These are phyloP conservation scores for Parathielavia appendiculata DNA, from an alignment of 495 filamentous ascomycete genomes.

Conservation along the genomic window DNA sequence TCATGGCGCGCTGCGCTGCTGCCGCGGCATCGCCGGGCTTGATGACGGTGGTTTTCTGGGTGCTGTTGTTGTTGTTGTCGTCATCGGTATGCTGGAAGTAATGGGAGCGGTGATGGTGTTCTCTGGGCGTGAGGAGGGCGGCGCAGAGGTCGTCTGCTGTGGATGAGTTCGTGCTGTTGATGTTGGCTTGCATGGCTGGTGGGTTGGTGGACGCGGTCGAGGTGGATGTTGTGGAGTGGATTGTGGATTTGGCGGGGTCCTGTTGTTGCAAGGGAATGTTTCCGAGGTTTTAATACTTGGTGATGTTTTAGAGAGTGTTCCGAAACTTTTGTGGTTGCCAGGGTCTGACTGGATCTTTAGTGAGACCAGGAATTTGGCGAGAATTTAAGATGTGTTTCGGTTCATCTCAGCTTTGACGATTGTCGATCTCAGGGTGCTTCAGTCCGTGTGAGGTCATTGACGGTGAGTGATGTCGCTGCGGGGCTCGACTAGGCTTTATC, in stretches of 20 bases:
- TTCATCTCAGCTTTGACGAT: background rate
- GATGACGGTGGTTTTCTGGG: background rate
- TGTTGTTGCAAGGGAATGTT: too few relatives aligned
- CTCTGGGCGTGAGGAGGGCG: constrained; percentile 1
- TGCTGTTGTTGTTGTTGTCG: background rate
- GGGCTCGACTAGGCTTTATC: constrained; percentile 2
- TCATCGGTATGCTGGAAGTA: too few relatives aligned
- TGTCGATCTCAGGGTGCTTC: background rate
- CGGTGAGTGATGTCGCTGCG: background rate
- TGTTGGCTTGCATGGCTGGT: background rate
- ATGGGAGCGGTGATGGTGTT: background rate
- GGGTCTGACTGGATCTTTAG: background rate
- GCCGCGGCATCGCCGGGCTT: constrained; percentile 15
- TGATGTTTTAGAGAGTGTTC: background rate
- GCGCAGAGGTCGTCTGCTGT: background rate
- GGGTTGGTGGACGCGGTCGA: background rate
- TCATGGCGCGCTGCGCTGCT: constrained; percentile 36
- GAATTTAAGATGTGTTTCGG: background rate
- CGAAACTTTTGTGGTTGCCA: background rate
- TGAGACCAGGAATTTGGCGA: background rate
- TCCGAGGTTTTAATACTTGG: too few relatives aligned
- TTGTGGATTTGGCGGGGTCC: too few relatives aligned
- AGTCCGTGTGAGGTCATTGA: background rate
- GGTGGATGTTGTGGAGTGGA: background rate
- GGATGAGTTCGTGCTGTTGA: background rate